Base-by-base conservation (phyloP, 2,329 filamentous ascomycete species). In the Juglanconis oblonga region DNA sequence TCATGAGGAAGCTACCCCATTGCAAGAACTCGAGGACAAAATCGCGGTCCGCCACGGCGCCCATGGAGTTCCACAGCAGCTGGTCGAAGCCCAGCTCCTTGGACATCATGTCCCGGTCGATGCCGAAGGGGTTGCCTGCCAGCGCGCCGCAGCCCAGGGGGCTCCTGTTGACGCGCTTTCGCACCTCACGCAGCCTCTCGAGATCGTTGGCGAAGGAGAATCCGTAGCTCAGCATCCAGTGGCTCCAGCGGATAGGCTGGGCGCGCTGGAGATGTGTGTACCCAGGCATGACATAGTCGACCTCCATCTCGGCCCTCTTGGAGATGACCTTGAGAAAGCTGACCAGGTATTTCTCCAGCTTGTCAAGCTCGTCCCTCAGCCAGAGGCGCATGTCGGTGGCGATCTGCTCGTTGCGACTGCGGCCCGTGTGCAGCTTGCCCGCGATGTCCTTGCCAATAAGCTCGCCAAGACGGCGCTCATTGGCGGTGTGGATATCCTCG, bases 351-450 rank as follows among this genome's bases (percentile, higher is more conserved):
- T 67, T 73, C 67, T 96, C 91, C 55, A 96, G 85, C 64, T 80
- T 79, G 59, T 81, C 82, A 60, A 97, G 78, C 76, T 89, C 83
- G 65, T 93, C 87, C 48, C 91, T 83, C 64, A 96, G 77, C 92
- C 92, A 97, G 73, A 97, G 79, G 63, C 92, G 87, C 90, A 97
- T 94, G 69, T 96, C 92, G 29, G 89, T 93, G 52, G 88, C 92
- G 59, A 96, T 87, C 76, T 97, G 92, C 76, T 97, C 92, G 70
- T 97, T 97, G 67, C 92, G 85, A 73, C 89, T 93, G 55, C 93
- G 88, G 48, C 88, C 88, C 3, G 92, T 97, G 76, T 97, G 93
- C 60, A 97, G 84, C 79, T 97, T 97, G 31, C 93, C 92, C 1
- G 88, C 91, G 59, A 90, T 87, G 32, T 92, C 85, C 73, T 90